Conservation (phyloP, 2,329 filamentous ascomycete species). For the Hypoxylon sp. region DNA sequence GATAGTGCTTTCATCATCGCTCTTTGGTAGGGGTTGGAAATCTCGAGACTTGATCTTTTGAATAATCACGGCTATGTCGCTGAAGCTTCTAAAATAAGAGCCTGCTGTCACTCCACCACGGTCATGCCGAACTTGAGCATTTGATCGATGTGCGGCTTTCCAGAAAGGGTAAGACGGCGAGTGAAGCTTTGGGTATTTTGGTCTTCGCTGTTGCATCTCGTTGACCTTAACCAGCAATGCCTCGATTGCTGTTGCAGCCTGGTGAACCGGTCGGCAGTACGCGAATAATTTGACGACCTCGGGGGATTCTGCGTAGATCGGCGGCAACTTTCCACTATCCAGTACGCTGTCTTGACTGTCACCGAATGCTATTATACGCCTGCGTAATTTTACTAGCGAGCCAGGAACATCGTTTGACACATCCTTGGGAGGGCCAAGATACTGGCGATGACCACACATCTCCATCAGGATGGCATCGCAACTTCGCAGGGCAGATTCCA, state of each 20-base stretch:
- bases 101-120: conserved; percentile 61
- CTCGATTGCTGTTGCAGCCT: conserved; percentile 59
- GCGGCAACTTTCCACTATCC: conserved; percentile 54
- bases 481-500: conserved; percentile 54
- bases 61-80: conserved; percentile 54
- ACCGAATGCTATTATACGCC: conserved; percentile 57
- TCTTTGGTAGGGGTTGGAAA: conserved; percentile 46
- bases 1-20: conserved; percentile 37
- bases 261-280: conserved; percentile 63
- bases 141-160: conserved; percentile 63
- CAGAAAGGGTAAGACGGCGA: conserved; percentile 62
- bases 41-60: conserved; percentile 53
- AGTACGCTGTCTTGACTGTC: conserved; percentile 57
- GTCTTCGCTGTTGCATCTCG: conserved; percentile 54
- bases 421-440: conserved; percentile 55
- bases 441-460: conserved; percentile 58
- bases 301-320: conserved; percentile 56
- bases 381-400: conserved; percentile 52
- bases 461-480: conserved; percentile 64
- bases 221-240: conserved; percentile 57
- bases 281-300: conserved; percentile 63
- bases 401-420: conserved; percentile 54
- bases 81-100: conserved; percentile 56
- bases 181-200: conserved; percentile 54
- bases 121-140: conserved; percentile 66